These are phyloP conservation scores for Globisporangium apiculatum DNA, from an alignment of 352 stramenopile species.

Conservation along the genomic window DNA sequence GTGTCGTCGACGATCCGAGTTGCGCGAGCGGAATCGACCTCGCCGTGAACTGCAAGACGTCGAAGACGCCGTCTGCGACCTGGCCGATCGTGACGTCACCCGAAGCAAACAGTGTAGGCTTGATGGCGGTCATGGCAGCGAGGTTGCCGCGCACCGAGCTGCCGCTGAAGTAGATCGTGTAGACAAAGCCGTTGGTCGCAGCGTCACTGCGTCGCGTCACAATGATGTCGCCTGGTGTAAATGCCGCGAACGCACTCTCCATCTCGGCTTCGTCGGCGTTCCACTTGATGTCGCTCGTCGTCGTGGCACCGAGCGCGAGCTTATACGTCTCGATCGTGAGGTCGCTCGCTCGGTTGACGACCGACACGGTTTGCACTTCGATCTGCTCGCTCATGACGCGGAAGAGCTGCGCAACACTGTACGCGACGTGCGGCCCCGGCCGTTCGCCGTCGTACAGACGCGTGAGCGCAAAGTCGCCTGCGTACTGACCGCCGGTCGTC, in stretches of 20 bases:
- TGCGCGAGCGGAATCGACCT: slow-evolving; percentile 50
- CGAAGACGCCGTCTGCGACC: slow-evolving; percentile 23
- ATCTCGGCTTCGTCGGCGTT: slow-evolving; percentile 41
- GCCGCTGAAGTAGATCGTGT: slow-evolving; percentile 72
- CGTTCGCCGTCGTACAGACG: slow-evolving; percentile 49
- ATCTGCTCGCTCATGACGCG: slow-evolving; percentile 67
- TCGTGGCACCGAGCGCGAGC: slow-evolving; percentile 20
- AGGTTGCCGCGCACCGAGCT: slow-evolving; percentile 31
- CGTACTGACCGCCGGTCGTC: slow-evolving; percentile 18
- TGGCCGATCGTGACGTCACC: slow-evolving; percentile 26
- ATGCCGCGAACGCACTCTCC: slow-evolving; percentile 22
- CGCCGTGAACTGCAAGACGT: slow-evolving; percentile 19
- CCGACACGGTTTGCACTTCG: slow-evolving; percentile 51
- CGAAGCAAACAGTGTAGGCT: slow-evolving; percentile 20
- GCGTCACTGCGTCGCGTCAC: slow-evolving; percentile 44
- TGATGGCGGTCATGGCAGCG: slow-evolving; percentile 14
- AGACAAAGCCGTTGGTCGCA: slow-evolving; percentile 55
- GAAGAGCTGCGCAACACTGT: slow-evolving; percentile 58
- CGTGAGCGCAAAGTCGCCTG: slow-evolving; percentile 36
- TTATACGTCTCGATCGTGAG: slow-evolving; percentile 36
- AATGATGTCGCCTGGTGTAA: slow-evolving; percentile 28
- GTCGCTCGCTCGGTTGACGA: slow-evolving; percentile 34
- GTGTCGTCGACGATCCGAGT: slow-evolving; percentile 13
- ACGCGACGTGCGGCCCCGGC: slow-evolving; percentile 35
- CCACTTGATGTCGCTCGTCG: slow-evolving; percentile 44